Conservation (phyloP, 768 basidiomycete genomes). For the Sarcodon sp. region DNA sequence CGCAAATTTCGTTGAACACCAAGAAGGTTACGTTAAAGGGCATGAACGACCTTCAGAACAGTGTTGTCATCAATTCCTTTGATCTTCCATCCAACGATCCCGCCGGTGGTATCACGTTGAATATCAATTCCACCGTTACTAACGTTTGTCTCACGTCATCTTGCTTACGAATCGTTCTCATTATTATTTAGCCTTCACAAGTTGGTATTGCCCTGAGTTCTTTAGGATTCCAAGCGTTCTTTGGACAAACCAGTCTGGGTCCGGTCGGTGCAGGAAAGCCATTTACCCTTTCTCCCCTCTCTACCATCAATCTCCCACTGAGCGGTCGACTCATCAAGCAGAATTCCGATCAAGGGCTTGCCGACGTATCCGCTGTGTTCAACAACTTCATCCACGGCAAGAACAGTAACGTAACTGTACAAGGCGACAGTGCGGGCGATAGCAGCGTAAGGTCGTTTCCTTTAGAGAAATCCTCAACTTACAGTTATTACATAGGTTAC, state of each 20-base stretch:
- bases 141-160: slow-evolving; percentile 31
- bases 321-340: slow-evolving; percentile 58
- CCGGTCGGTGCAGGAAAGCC: slow-evolving; percentile 35
- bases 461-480: neutral
- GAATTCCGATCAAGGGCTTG: slow-evolving; percentile 33
- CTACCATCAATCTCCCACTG: slow-evolving; percentile 38
- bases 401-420: slow-evolving; percentile 44
- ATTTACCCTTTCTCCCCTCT: slow-evolving; percentile 41
- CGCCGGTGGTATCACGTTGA: slow-evolving; percentile 57
- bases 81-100: slow-evolving; percentile 63
- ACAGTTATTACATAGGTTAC: slow-evolving; percentile 30
- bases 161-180: neutral
- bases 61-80: slow-evolving; percentile 52
- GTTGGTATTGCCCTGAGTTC: slow-evolving; percentile 54
- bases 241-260: slow-evolving; percentile 41
- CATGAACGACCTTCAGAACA: slow-evolving; percentile 53
- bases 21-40: slow-evolving; percentile 56
- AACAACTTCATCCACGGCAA: slow-evolving; percentile 61
- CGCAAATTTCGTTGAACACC: slow-evolving; percentile 37
- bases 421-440: slow-evolving; percentile 45
- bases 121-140: slow-evolving; percentile 40
- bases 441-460: slow-evolving; percentile 28
- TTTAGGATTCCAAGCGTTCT: slow-evolving; percentile 49
- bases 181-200: slow-evolving; percentile 45
- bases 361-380: slow-evolving; percentile 50